These are phyloP conservation scores for Themeda triandra DNA, from an alignment of 176 grass and related monocot genomes.

Conservation along the genomic window DNA sequence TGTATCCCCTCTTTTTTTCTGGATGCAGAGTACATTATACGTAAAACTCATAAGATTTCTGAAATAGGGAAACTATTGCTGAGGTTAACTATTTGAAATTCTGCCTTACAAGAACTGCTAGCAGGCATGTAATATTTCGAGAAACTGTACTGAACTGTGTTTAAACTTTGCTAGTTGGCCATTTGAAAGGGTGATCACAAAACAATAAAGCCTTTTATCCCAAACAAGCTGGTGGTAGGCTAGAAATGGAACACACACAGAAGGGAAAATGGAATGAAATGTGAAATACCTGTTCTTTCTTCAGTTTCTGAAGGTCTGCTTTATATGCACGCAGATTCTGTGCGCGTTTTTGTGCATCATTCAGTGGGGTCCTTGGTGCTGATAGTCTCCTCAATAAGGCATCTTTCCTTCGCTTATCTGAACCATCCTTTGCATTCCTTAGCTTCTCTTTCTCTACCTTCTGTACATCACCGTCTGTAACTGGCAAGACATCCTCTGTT, in stretches of 20 bases:
- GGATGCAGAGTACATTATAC: background rate
- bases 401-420: constrained; percentile 81
- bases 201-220: background rate
- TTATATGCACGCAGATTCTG: constrained; percentile 83
- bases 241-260: background rate
- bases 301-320: constrained; percentile 82
- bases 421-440: constrained; percentile 54
- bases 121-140: background rate
- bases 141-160: background rate
- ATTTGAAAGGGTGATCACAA: background rate
- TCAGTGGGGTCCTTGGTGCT: constrained; percentile 48
- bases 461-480: constrained; percentile 46
- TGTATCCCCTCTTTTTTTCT: background rate
- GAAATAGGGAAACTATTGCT: constrained; percentile 2
- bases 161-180: background rate
- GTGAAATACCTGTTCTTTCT: constrained; percentile 77
- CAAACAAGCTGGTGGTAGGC: background rate
- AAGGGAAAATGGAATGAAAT: background rate
- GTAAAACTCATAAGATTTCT: constrained; percentile 7
- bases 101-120: background rate
- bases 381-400: constrained; percentile 50
- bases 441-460: constrained; percentile 62
- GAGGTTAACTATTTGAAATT: background rate
- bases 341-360: constrained; percentile 93
- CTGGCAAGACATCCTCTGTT: constrained; percentile 39